These are phyloP conservation scores for Trichoderma semiorbis DNA, from an alignment of 2,329 filamentous ascomycete species.

Conservation along the genomic window DNA sequence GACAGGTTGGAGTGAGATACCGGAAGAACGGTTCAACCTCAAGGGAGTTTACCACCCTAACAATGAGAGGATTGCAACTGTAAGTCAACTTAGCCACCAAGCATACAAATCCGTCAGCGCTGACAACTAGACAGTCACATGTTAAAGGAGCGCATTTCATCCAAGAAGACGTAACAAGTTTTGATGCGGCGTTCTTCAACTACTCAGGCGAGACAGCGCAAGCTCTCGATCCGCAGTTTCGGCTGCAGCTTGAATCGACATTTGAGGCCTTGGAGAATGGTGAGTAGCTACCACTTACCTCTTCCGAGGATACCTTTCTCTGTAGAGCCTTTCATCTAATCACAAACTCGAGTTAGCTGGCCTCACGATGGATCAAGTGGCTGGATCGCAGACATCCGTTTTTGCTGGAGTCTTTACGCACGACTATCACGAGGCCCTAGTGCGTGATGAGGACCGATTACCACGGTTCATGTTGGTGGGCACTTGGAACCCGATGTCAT, in stretches of 20 bases:
- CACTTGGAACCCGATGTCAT: not conserved
- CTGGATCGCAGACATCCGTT: not conserved
- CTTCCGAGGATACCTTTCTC: not conserved
- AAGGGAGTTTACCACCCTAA: conserved; percentile 24
- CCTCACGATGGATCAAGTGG: not conserved
- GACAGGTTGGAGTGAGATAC: conserved; percentile 19
- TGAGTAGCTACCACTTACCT: not conserved
- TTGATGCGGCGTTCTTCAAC: conserved; percentile 15
- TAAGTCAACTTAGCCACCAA: not conserved
- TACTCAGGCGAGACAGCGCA: not conserved
- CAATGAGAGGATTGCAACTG: conserved; percentile 17
- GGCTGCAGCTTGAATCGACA: not conserved
- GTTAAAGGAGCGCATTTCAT: conserved; percentile 25
- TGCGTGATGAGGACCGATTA: not conserved
- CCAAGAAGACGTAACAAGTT: not conserved
- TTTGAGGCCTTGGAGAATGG: conserved; percentile 7
- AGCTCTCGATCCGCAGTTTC: conserved; percentile 6
- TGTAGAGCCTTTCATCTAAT: not conserved
- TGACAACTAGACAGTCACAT: not conserved
- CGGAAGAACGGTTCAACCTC: conserved; percentile 21
- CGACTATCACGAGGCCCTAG: not conserved
- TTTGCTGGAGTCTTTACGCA: not conserved
- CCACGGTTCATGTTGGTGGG: not conserved
- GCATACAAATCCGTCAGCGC: not conserved
- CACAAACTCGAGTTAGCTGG: not conserved